Percentiles rank a stretch among this genome's conserved stretches.
phyloP scores from a whole-genome alignment of 768 basidiomycete genomes.

The Tephrocybe rancida region DNA sequence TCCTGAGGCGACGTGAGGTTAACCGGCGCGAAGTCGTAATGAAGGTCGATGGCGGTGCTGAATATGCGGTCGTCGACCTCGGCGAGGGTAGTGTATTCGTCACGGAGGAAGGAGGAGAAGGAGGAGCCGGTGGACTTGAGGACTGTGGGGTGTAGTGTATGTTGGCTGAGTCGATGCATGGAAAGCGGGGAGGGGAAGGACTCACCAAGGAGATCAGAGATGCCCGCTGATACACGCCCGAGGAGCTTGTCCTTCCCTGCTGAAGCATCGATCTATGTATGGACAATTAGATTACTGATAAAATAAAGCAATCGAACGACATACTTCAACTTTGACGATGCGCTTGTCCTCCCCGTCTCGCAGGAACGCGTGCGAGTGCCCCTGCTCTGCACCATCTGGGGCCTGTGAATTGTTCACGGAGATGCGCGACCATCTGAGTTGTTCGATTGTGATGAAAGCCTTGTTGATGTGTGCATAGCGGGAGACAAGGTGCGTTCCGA shows the following conservation, averaged over 20 bases:
- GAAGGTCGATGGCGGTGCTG: constrained; percentile 82
- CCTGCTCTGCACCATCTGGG: constrained; percentile 32
- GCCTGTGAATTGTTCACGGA: constrained; percentile 42
- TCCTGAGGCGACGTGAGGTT: constrained; percentile 50
- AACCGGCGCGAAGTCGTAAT: constrained; percentile 63
- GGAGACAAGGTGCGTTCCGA: constrained; percentile 80
- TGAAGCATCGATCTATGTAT: background rate
- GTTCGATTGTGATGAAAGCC: constrained; percentile 71
- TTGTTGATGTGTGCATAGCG: constrained; percentile 79
- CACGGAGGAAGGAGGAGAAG: constrained; percentile 78
- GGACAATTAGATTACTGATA: background rate
- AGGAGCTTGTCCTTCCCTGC: constrained; percentile 57
- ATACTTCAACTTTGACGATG: constrained; percentile 62
- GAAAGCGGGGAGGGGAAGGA: too few relatives aligned
- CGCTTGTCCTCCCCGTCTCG: constrained; percentile 93
- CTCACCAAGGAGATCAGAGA: constrained; percentile 82
- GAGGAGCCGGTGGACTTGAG: constrained; percentile 89
- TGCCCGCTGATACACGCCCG: constrained; percentile 66
- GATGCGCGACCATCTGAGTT: constrained; percentile 86
- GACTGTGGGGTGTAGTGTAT: too few relatives aligned
- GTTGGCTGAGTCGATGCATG: too few relatives aligned
- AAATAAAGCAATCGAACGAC: background rate
- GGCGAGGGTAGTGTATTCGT: constrained; percentile 86
- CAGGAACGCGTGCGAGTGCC: constrained; percentile 80
- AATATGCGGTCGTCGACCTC: constrained; percentile 90